phyloP scores from a whole-genome alignment of 1,284 basidiomycete species.

The Microbotryomycetes sp. region DNA sequence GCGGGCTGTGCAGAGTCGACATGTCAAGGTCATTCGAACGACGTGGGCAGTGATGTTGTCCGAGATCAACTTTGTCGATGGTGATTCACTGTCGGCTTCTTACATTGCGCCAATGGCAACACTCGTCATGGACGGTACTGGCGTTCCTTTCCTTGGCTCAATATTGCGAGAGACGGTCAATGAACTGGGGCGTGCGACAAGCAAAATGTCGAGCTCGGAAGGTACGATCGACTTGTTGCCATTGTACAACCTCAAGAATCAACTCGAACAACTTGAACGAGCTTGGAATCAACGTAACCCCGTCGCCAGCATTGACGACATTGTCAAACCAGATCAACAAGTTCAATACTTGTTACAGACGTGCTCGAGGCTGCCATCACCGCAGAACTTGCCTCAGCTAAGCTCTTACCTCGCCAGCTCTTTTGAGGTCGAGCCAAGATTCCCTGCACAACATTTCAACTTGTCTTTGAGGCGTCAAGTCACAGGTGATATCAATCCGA shows the following conservation, averaged over 20 bases:
- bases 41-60: background rate
- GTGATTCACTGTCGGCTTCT: slow-evolving; percentile 1
- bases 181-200: background rate
- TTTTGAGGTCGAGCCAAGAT: slow-evolving; percentile 6
- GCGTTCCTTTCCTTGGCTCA: slow-evolving; percentile 7
- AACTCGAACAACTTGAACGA: background rate
- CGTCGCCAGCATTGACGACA: background rate
- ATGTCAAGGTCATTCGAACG: slow-evolving; percentile 48
- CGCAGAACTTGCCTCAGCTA: background rate
- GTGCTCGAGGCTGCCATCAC: background rate
- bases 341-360: slow-evolving; percentile 3
- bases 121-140: background rate
- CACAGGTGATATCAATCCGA: background rate
- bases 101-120: background rate
- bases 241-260: background rate
- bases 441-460: background rate
- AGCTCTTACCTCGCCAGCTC: slow-evolving; percentile 4
- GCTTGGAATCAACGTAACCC: background rate
- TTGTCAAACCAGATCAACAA: background rate
- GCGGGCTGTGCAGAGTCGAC: slow-evolving; percentile 59
- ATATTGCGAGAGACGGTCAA: slow-evolving; percentile 1
- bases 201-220: background rate
- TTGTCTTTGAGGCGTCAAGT: background rate
- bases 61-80: background rate
- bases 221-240: background rate